These are phyloP conservation scores for Lepiota venenata DNA, from an alignment of 768 basidiomycete species.

Conservation along the genomic window DNA sequence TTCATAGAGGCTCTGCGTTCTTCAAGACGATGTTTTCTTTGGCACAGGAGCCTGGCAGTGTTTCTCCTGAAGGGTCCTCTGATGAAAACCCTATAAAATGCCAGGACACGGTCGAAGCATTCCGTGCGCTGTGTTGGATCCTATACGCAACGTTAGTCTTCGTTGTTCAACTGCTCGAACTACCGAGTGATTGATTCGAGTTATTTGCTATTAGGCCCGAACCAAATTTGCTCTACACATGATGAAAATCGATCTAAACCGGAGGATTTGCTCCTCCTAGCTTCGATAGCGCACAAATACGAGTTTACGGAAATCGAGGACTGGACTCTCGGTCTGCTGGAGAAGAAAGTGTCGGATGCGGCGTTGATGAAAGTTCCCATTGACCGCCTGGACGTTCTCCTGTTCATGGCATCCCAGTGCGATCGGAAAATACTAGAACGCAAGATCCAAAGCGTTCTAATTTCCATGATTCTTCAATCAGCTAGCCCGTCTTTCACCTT, in stretches of 20 bases:
- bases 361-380: background rate
- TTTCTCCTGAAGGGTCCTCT: background rate
- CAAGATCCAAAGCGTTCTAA: background rate
- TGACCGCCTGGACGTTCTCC: background rate
- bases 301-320: background rate
- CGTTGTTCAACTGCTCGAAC: no score
- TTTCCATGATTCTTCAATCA: background rate
- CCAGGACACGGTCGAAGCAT: background rate
- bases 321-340: background rate
- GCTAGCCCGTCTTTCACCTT: background rate
- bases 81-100: slow-evolving; percentile 1
- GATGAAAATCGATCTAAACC: background rate
- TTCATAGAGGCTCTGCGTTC: background rate
- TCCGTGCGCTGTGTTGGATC: background rate
- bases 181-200: no score
- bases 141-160: background rate
- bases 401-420: background rate
- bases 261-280: background rate
- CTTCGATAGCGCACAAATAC: background rate
- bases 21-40: background rate
- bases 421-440: background rate
- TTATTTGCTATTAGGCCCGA: no score
- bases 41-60: no score
- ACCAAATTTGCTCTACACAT: no score
- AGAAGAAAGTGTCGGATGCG: no score